Base-by-base conservation (phyloP, 129 eudicot genomes). In the Tagetes patula region DNA sequence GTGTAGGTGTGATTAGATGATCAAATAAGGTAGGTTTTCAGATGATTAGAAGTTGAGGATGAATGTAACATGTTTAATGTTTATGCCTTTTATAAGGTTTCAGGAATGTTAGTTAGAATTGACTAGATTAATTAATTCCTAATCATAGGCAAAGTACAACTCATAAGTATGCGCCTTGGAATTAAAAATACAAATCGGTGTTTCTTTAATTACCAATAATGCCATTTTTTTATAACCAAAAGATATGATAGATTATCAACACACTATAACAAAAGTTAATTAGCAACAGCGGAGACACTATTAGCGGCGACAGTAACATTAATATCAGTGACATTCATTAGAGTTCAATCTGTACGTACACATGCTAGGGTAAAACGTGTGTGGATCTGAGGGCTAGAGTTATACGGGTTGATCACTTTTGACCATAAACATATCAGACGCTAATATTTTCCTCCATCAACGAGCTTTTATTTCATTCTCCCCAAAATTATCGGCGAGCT, bases 101-200 rank as follows among this genome's bases (percentile, higher is more conserved):
- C 30, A 71, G 53, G 79, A 77, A 77, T 60, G 81, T 61, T 60
- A 71, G 68, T 69, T 60, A 63, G 79, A 48, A 70, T 86, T 84
- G 87, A 82, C 88, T 82, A 75, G 63, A 69, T 49, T 81, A 70
- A 56, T 83, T 62, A 75, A 79, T 74, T 45, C 12, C 77, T 69
- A 85, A 72, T 81, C 48, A 80, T 80, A 48, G 88, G 82, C 82
- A 79, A 69, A 67, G 8, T 39, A 87, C 96, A 89, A 70, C 92
- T 85, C 70, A 89, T 38, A 63, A 20, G 61, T 27, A 5, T 54
- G 61, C 20, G 20, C 34, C 1, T 6, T 53, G 32, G 6, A n/a
- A n/a, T 3, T 52, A 52, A 52, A 52, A 52, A 52, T n/a, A 52
- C 31, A 52, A 52, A 52, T 4, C 31, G 31, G 56, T 50, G 4